Percentiles rank a stretch among this genome's conserved stretches.
phyloP scores from a whole-genome alignment of 1,139 yeast species.

The Petasospora fabianii region DNA sequence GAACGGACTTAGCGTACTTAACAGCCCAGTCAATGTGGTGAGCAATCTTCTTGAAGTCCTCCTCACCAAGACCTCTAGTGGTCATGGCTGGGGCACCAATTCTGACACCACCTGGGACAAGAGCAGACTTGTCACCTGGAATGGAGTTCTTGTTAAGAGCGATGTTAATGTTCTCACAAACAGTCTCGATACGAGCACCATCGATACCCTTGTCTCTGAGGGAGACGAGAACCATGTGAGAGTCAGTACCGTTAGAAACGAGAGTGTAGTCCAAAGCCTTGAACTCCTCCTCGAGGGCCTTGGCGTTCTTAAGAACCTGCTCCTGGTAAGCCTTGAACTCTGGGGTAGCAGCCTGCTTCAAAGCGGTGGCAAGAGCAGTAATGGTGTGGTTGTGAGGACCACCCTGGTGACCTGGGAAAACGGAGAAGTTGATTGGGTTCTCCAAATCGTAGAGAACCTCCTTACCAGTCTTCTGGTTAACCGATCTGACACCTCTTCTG shows the following conservation, averaged over 20 bases:
- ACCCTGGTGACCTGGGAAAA: constrained; percentile 99
- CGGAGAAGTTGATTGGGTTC: constrained; percentile 93
- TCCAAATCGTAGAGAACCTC: constrained; percentile 88
- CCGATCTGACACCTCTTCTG: constrained; percentile 91
- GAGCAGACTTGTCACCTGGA: constrained; percentile 97
- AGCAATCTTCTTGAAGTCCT: constrained; percentile 81
- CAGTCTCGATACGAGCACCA: constrained; percentile 96
- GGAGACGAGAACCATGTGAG: constrained; percentile 91
- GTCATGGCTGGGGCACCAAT: constrained; percentile 99
- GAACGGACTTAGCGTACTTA: constrained; percentile 70
- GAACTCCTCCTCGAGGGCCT: constrained; percentile 75
- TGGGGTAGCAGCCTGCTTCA: constrained; percentile 89
- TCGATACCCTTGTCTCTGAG: constrained; percentile 88
- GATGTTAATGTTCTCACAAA: constrained; percentile 91
- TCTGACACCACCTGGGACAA: constrained; percentile 97
- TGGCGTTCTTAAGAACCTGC: constrained; percentile 86
- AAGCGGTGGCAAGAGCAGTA: constrained; percentile 94
- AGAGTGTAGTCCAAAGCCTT: constrained; percentile 68
- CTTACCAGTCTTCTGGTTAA: constrained; percentile 88
- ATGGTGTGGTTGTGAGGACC: constrained; percentile 99
- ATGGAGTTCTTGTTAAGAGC: constrained; percentile 96
- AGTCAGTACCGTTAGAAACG: constrained; percentile 93
- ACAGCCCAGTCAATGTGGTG: constrained; percentile 82
- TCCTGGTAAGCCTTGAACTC: constrained; percentile 89
- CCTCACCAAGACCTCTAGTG: constrained; percentile 90